These are phyloP conservation scores for Cryptococcus sp. DNA, from an alignment of 1,284 basidiomycete species.

Conservation along the genomic window DNA sequence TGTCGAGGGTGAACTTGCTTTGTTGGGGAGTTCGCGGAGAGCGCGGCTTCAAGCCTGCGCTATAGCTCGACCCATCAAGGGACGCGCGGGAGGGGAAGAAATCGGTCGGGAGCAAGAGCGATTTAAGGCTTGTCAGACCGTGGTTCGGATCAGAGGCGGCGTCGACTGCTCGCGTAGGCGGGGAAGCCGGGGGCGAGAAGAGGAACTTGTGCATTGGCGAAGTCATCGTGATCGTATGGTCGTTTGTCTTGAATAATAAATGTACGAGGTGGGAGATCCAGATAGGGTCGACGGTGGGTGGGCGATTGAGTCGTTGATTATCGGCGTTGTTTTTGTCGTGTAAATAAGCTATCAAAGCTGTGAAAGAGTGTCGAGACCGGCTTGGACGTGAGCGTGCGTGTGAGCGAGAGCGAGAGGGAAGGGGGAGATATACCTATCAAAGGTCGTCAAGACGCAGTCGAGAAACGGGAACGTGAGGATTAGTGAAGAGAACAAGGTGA, in stretches of 20 bases:
- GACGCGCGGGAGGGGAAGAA: constrained; percentile 19
- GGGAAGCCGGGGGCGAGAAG: constrained; percentile 50
- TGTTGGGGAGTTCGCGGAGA: constrained; percentile 34
- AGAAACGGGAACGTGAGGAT: background rate
- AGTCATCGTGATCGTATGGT: constrained; percentile 31
- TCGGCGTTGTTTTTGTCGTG: background rate
- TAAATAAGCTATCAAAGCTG: constrained; percentile 1
- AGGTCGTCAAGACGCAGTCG: background rate
- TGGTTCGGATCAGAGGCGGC: constrained; percentile 10
- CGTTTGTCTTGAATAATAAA: background rate
- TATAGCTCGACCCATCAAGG: constrained; percentile 12
- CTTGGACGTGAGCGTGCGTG: too few species aligned
- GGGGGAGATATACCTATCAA: background rate
- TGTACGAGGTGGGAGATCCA: too few species aligned
- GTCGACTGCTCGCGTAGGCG: constrained; percentile 23
- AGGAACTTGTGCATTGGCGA: constrained; percentile 50
- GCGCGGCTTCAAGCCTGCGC: constrained; percentile 22
- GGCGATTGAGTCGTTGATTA: background rate
- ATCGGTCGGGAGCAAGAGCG: constrained; percentile 26
- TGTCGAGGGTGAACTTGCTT: constrained; percentile 29
- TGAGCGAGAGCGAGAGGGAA: too few species aligned
- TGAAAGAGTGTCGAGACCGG: background rate
- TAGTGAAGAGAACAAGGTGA: background rate
- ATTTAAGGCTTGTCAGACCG: constrained; percentile 31
- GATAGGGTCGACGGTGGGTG: too few species aligned